Evolutionary conservation across 495 filamentous ascomycete genomes (phyloP), one percentile per base, ranked within the genome.

Genomic region (Melanomma pulvis-pyrius): DNA sequence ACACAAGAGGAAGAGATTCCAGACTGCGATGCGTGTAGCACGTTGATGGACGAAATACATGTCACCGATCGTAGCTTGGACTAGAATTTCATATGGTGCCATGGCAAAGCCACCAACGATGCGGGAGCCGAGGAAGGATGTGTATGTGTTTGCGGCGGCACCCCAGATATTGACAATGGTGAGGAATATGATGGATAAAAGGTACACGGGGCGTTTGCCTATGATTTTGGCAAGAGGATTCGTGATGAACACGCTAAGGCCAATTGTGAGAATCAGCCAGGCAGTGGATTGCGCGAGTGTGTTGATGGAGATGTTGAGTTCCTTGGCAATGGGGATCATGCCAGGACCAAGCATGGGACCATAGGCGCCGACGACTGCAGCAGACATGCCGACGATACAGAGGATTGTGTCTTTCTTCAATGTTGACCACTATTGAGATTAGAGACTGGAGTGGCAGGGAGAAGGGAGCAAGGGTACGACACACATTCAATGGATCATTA

Each of bases 151-250:
- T 0, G 85, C 79, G n/a, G 80, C 78, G 2, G 84, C 81, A 8
- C 84, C 84, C 86, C 86, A 89, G 34, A 89, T 77, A 47, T 81
- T 85, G 2, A 83, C 81, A 1, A 79, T 76, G 63, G 88, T 81
- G 74, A 88, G 79, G 19, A 88, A 81, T 11, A 83, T 63, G 39
- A 82, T 85, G 25, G 84, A 81, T 21, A 84, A 59, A 2, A 88
- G 73, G 74, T 87, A 89, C 4, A 90, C 77, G 0, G 87, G 86
- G 0, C 87, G 82, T 59, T 87, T 84, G 2, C 87, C 87, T 74
- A 83, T 81, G 54, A 88, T 83, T 41, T 88, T 86, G 6, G 84
- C 84, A n/a, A 88, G 70, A 1, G 84, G 87, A 62, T 87, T 87
- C 53, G 82, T 82, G 26, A 90, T 67, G 67, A 89, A 83, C 36